Base-by-base conservation (phyloP, 2,329 filamentous ascomycete species). In the Phialophora macrospora region DNA sequence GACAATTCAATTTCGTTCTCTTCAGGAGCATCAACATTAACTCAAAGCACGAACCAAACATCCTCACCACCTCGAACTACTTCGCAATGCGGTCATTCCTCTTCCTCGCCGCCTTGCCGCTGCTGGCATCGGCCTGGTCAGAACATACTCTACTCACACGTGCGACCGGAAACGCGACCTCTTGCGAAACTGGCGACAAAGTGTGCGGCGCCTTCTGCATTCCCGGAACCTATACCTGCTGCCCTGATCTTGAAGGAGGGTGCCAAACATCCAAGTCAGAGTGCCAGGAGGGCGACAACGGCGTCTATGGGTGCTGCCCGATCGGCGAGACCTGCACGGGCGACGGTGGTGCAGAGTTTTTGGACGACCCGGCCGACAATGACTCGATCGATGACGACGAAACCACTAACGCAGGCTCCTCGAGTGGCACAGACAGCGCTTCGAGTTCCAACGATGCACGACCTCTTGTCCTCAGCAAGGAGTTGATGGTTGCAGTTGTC, bases 151-250 rank as follows among this genome's bases (percentile, higher is more conserved):
- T 71, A 34, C 52, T 69, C 20, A 34, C 56, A 30, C 67, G 68
- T 17, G 24, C 64, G 14, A 65, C 63, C 14, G 55, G 56, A 22
- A 67, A 69, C 56, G 32, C 56, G 8, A 67, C 64, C 0, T 49
- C 60, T 14, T 71, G 70, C 55, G 64, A 58, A 17, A 52, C 62
- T 3, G 58, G 55, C 55, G 63, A 67, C 60, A 66, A 68, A 56
- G 66, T 59, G 28, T 71, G 70, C 60, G 70, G 70, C 49, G 66
- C 44, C 17, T 68, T 63, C 64, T 71, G 70, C 62, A 71, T 71
- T 30, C 70, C 68, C 11, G 49, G 38, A 48, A 41, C 48, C 59
- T 70, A 71, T 38, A 71, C 70, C 4, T 71, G 70, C 66, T 71
- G 70, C 52, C 70, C 70, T 5, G 68, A 70, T 44, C 59, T 64